Conservation (phyloP, 345 rosid species). For the Hevea brasiliensis region DNA sequence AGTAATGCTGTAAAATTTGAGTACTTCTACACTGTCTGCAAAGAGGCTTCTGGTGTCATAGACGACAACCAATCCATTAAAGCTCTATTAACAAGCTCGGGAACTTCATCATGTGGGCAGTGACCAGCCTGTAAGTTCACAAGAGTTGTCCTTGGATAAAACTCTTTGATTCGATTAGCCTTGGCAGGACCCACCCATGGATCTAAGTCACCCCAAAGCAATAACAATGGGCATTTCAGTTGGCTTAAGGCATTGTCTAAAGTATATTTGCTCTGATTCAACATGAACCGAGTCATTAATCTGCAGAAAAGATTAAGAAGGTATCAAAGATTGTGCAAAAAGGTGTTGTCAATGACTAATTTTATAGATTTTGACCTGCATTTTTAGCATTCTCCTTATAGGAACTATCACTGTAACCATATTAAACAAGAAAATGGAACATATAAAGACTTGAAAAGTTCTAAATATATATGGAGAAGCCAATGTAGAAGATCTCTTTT, state of each 20-base stretch:
- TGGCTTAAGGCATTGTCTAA: slow-evolving; percentile 66
- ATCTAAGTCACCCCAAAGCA: slow-evolving; percentile 90
- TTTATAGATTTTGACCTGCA: too few species aligned
- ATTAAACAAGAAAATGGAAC: not conserved
- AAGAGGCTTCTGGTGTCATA: slow-evolving; percentile 39
- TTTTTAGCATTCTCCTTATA: not conserved
- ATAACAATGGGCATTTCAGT: slow-evolving; percentile 73
- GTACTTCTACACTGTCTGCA: slow-evolving; percentile 27
- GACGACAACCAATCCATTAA: slow-evolving; percentile 70
- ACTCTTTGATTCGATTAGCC: slow-evolving; percentile 80
- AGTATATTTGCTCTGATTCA: slow-evolving; percentile 75
- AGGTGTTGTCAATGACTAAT: too few species aligned
- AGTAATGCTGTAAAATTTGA: not conserved
- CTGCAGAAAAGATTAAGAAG: slow-evolving; percentile 47
- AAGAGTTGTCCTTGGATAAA: slow-evolving; percentile 60
- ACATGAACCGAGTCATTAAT: slow-evolving; percentile 80
- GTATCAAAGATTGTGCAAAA: too few species aligned
- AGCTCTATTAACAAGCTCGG: slow-evolving; percentile 74
- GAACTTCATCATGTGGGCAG: slow-evolving; percentile 96
- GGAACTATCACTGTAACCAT: not conserved
- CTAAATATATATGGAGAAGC: not conserved
- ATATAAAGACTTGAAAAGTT: not conserved
- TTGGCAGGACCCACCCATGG: slow-evolving; percentile 96
- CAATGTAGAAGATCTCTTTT: too few species aligned
- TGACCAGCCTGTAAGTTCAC: slow-evolving; percentile 92